Conservation (phyloP, 1,139 yeast species). For the Protomyces arabidopsidicola region DNA sequence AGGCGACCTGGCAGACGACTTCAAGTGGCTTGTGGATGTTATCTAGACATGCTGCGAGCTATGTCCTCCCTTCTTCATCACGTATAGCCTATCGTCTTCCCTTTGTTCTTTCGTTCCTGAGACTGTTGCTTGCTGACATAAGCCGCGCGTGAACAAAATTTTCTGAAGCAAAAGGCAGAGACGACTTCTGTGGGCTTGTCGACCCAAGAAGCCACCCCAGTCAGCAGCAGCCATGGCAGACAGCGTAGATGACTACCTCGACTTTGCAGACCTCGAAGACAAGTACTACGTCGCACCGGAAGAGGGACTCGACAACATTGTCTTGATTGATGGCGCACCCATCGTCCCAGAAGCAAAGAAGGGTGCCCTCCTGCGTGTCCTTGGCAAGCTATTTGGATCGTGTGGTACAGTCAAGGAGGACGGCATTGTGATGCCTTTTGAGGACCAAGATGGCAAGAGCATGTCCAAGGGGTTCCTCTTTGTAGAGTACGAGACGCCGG, state of each 20-base stretch:
- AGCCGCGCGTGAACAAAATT: too few species aligned
- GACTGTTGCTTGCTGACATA: too few species aligned
- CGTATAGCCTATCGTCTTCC: background rate
- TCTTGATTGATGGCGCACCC: conserved; percentile 94
- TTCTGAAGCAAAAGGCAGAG: too few species aligned
- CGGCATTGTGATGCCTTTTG: conserved; percentile 71
- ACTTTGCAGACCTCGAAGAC: conserved; percentile 81
- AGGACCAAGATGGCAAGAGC: conserved; percentile 69
- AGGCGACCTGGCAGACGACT: conserved; percentile 13
- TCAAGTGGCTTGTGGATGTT: conserved; percentile 12
- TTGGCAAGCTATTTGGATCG: conserved; percentile 69
- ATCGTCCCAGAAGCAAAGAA: conserved; percentile 87
- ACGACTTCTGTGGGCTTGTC: background rate
- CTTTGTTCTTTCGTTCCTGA: too few species aligned
- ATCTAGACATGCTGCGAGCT: background rate
- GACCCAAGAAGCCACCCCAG: background rate
- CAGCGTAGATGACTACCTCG: conserved; percentile 56
- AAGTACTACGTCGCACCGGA: conserved; percentile 61
- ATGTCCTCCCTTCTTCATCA: background rate
- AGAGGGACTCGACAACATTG: conserved; percentile 66
- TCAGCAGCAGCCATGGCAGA: conserved; percentile 41
- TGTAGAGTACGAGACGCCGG: conserved; percentile 68
- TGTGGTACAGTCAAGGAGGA: conserved; percentile 68
- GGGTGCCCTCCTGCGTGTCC: conserved; percentile 76
- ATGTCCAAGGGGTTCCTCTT: conserved; percentile 51